Percentiles rank a stretch among this genome's conserved stretches.
Evolutionary conservation across 2,329 filamentous ascomycete genomes (phyloP).

Genomic region (Alternaria solani): DNA sequence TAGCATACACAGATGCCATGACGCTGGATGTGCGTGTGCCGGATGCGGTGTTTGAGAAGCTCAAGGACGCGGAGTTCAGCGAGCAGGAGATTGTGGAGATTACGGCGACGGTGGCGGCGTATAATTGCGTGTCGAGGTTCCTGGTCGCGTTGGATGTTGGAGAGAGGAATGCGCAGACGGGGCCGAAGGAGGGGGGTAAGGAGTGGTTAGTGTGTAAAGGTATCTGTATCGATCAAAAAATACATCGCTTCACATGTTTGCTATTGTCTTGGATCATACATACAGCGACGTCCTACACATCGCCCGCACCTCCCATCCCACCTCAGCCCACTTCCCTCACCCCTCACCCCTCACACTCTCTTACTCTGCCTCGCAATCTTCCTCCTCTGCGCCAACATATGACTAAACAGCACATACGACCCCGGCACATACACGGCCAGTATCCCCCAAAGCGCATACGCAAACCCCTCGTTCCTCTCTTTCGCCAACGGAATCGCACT

Average conservation of each 20-base stretch:
- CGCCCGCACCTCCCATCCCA: background rate
- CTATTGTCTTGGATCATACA: background rate
- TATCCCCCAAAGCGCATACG: constrained; percentile 69
- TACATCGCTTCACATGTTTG: background rate
- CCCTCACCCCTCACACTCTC: background rate
- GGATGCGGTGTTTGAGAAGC: constrained; percentile 70
- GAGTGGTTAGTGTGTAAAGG: background rate
- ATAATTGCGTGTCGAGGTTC: constrained; percentile 87
- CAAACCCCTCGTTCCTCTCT: constrained; percentile 60
- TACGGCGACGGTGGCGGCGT: constrained; percentile 78
- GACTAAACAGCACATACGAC: constrained; percentile 85
- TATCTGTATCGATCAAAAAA: background rate
- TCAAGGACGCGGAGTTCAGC: constrained; percentile 66
- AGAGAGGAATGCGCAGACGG: constrained; percentile 49
- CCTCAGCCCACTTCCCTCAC: no score
- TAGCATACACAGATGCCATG: constrained; percentile 84
- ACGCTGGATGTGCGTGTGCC: constrained; percentile 74
- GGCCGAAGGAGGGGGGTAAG: constrained; percentile 26
- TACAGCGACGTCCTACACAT: background rate
- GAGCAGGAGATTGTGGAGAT: constrained; percentile 82
- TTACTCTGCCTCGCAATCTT: constrained; percentile 63
- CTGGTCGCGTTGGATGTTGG: constrained; percentile 78
- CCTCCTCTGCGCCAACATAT: constrained; percentile 91
- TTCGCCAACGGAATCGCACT: constrained; percentile 69
- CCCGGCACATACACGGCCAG: constrained; percentile 80